Base-by-base conservation (phyloP, 1,284 basidiomycete genomes). In the Heterobasidion occidentale region DNA sequence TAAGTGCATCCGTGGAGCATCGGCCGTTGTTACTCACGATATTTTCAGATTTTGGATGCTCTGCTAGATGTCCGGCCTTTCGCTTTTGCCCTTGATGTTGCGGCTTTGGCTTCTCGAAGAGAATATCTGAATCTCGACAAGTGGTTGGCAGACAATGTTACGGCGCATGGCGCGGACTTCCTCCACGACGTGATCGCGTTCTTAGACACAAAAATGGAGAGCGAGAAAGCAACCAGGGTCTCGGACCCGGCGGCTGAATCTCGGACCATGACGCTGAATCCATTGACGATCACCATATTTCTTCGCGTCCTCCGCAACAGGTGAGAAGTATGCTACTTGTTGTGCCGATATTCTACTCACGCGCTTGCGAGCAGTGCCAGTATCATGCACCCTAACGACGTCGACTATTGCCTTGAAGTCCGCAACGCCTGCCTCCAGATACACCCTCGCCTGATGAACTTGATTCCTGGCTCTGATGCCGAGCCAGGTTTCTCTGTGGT, bases 101-200 rank as follows among this genome's bases (percentile, higher is more conserved):
- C 97, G 14, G 88, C 94, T 6, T 75, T 98, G 27, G 95, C 95
- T 2, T 94, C 93, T 46, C 88, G 94, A 51, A 78, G 94, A 63
- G 96, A 99, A 68, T 92, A 94, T 66, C 79, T 99, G 64, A 94
- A 98, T 65, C 79, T 99, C 52, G 95, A 98, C 72, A 93, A 96
- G 70, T 99, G 95, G 95, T 78, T 99, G 5, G 85, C 90, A 44
- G 91, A 94, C 69, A 89, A 92, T 63, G 89, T 97, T 46, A 76
- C 83, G 14, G 73, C 77, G 48, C 89, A 94, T 62, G 92, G 92
- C 2, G 80, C 81, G 45, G 91, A 93, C 60, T 98, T 98, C 66
- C 79, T 98, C 48, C 86, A 90, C 57, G 86, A 91, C 14, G 84
- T 95, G 59, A 86, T 97, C 59, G 80, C 85, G 36, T 97, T 97